A percentile compares a stretch with the other conserved stretches of the same genome.
Evolutionary conservation across 2,329 filamentous ascomycete genomes (phyloP).

Genomic region (Delphinella strobiligena): DNA sequence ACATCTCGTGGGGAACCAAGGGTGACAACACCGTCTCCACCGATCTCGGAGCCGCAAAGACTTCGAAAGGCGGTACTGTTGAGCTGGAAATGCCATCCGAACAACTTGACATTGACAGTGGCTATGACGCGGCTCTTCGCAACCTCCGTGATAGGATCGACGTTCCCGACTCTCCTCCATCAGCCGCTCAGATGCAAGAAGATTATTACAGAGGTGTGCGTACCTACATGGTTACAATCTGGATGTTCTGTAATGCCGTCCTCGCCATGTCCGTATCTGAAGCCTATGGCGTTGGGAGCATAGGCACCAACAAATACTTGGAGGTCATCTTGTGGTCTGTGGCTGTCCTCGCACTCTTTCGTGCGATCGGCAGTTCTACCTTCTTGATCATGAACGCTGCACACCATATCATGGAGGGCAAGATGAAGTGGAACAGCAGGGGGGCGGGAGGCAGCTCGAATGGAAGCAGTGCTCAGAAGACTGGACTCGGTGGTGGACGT

Average conservation of each 20-base stretch:
- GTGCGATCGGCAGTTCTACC: constrained; percentile 66
- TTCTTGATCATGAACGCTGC: constrained; percentile 77
- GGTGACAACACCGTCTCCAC: constrained; percentile 92
- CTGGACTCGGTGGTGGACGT: neutral
- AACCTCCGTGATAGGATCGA: constrained; percentile 90
- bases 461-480: constrained; percentile 4
- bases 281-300: constrained; percentile 59
- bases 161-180: constrained; percentile 49
- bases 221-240: constrained; percentile 93
- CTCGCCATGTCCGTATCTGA: constrained; percentile 90
- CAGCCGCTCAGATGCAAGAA: constrained; percentile 80
- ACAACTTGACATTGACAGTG: constrained; percentile 94
- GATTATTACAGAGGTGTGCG: constrained; percentile 97
- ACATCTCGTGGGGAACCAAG: constrained; percentile 98
- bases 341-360: constrained; percentile 73
- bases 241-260: constrained; percentile 86
- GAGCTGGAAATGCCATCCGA: constrained; percentile 96
- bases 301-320: constrained; percentile 79
- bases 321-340: constrained; percentile 90
- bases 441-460: constrained; percentile 7
- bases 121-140: constrained; percentile 91
- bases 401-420: constrained; percentile 76
- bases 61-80: constrained; percentile 62
- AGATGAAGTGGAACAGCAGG: constrained; percentile 46
- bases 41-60: constrained; percentile 77